Evolutionary conservation across 148 eudicot species (phyloP).

Genomic region (Agrostemma githago): DNA sequence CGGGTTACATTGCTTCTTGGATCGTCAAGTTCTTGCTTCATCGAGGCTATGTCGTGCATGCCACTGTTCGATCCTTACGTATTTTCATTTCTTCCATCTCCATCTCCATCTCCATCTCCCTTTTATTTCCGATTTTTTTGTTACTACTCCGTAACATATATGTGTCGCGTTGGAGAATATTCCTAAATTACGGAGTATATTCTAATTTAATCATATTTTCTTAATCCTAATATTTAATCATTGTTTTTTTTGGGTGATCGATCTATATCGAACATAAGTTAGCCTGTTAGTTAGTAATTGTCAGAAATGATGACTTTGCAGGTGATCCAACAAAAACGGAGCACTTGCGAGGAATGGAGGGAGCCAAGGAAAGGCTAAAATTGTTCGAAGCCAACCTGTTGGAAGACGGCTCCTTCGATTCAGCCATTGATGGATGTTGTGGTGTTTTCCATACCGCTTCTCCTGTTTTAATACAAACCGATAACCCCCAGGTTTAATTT

Average conservation of each 20-base stretch:
- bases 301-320: neutral
- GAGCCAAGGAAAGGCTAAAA: conserved; percentile 34
- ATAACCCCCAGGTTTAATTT: conserved; percentile 40
- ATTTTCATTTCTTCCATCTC: neutral
- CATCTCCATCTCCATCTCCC: too few species aligned
- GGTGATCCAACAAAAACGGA: conserved; percentile 33
- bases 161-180: too few species aligned
- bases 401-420: conserved; percentile 36
- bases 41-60: conserved; percentile 19
- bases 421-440: conserved; percentile 28
- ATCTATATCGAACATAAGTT: too few species aligned
- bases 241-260: too few species aligned
- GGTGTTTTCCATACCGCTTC: conserved; percentile 33
- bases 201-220: too few species aligned
- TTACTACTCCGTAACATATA: too few species aligned
- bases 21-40: neutral
- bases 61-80: conserved; percentile 18
- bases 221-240: too few species aligned
- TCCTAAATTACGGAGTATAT: too few species aligned
- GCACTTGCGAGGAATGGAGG: conserved; percentile 33
- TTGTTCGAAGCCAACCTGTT: conserved; percentile 31
- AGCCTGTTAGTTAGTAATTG: too few species aligned
- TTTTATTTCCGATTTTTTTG: too few species aligned
- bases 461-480: conserved; percentile 20
- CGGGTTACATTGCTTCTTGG: too few species aligned